Conservation (phyloP, 768 basidiomycete genomes). For the Pleurotus salmoneostramineus region DNA sequence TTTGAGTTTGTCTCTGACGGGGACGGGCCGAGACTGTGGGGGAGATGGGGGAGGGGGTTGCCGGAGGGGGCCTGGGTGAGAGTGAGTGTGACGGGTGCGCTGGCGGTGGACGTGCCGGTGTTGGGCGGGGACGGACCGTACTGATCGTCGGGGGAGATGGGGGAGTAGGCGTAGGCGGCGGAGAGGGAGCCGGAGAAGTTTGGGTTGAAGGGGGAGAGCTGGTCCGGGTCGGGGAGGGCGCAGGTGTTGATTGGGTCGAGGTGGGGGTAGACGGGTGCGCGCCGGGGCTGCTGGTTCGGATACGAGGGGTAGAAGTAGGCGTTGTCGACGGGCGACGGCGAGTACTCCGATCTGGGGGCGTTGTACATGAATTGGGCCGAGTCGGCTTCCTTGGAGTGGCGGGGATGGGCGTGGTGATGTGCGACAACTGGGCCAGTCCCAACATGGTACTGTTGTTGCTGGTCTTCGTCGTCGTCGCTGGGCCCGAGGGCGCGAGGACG, state of each 20-base stretch:
- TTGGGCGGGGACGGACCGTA: constrained; percentile 63
- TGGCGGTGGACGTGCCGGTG: constrained; percentile 58
- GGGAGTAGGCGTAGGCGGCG: constrained; percentile 35
- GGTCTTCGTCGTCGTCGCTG: neutral
- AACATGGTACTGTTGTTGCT: neutral
- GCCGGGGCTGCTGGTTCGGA: too few species aligned
- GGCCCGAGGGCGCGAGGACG: neutral
- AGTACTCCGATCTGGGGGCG: constrained; percentile 28
- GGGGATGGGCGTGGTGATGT: constrained; percentile 16
- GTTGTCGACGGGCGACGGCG: constrained; percentile 9
- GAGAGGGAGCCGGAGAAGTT: constrained; percentile 36
- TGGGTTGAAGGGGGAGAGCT: constrained; percentile 48
- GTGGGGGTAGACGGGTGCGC: neutral
- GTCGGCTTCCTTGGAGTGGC: constrained; percentile 23
- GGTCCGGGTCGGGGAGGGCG: constrained; percentile 24
- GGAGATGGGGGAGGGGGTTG: constrained; percentile 22
- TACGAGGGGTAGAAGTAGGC: constrained; percentile 1
- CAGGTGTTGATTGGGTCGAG: constrained; percentile 19
- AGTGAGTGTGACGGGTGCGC: constrained; percentile 24
- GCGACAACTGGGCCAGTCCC: neutral
- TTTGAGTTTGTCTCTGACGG: constrained; percentile 42
- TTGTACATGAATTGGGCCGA: constrained; percentile 29
- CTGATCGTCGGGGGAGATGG: constrained; percentile 37
- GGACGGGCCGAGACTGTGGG: constrained; percentile 19
- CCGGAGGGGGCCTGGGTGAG: constrained; percentile 12